Evolutionary conservation across 305 asterid genomes (phyloP).

Genomic region (Vinca major): DNA sequence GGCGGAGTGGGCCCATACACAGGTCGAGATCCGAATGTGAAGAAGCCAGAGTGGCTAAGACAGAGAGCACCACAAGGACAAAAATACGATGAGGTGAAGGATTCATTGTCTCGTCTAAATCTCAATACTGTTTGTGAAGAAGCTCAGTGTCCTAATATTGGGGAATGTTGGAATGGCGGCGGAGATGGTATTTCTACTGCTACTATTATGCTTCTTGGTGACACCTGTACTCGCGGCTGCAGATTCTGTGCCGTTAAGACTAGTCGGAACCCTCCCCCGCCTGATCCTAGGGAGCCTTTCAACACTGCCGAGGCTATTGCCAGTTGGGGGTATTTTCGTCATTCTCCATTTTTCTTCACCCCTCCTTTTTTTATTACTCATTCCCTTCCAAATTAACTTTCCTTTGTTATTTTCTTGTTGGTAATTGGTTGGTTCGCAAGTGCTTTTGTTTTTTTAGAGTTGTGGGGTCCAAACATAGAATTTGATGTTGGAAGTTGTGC

Average conservation of each 20-base stretch:
- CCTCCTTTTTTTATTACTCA: too few relatives aligned
- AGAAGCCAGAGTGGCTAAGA: conserved; percentile 87
- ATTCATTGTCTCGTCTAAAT: conserved; percentile 62
- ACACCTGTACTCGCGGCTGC: conserved; percentile 93
- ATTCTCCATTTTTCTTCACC: too few relatives aligned
- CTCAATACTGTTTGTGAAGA: conserved; percentile 90
- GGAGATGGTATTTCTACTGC: conserved; percentile 93
- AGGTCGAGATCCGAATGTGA: conserved; percentile 68
- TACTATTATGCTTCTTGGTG: conserved; percentile 89
- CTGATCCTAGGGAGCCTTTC: conserved; percentile 91
- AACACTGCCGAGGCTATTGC: conserved; percentile 89
- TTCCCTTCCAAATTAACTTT: too few relatives aligned
- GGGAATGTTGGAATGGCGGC: conserved; percentile 98
- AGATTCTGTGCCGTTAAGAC: conserved; percentile 96
- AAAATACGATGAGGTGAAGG: conserved; percentile 76
- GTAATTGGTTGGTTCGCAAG: too few relatives aligned
- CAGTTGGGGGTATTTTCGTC: conserved; percentile 67
- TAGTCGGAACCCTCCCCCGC: conserved; percentile 85
- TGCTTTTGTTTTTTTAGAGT: too few relatives aligned
- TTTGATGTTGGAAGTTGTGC: too few relatives aligned
- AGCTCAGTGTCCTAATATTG: conserved; percentile 98
- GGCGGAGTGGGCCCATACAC: conserved; percentile 63
- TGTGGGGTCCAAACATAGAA: too few relatives aligned
- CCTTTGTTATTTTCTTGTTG: too few relatives aligned
- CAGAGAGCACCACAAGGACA: conserved; percentile 95